Conservation (phyloP, 208 protist genomes). For the Acanthamoeba royreba region DNA sequence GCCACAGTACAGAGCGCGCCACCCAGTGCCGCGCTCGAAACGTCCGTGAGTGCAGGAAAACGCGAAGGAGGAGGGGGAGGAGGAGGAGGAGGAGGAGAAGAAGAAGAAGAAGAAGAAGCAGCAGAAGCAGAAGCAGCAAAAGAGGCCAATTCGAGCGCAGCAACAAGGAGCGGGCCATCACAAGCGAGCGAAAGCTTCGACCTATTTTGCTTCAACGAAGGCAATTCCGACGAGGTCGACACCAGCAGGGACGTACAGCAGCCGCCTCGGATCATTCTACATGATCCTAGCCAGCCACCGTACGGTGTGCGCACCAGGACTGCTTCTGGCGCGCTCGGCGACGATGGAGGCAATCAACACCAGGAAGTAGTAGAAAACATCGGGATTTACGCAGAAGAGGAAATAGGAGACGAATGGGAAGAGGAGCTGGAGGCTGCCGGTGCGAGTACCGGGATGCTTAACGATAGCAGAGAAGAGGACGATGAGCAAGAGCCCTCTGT, state of each 20-base stretch:
- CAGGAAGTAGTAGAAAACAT: too few relatives aligned
- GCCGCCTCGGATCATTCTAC: neutral
- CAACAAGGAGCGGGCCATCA: neutral
- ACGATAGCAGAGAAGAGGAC: neutral
- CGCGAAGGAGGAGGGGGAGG: too few relatives aligned
- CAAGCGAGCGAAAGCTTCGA: neutral
- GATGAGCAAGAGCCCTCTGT: neutral
- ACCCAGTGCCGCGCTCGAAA: too few relatives aligned
- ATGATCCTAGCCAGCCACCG: neutral
- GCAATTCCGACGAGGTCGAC: conserved; percentile 7
- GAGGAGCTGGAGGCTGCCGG: neutral
- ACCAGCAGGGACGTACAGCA: neutral
- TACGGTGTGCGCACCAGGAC: neutral
- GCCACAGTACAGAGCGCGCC: too few relatives aligned
- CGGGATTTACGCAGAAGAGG: conserved; percentile 14
- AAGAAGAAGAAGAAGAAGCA: neutral
- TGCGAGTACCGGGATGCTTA: neutral
- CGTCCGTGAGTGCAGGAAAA: too few relatives aligned
- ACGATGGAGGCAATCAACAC: too few relatives aligned
- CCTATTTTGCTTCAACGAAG: conserved; percentile 29
- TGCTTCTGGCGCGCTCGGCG: neutral
- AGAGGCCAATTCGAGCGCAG: neutral
- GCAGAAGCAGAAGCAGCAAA: neutral
- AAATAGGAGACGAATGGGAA: conserved; percentile 4
- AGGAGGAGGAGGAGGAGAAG: neutral